These are phyloP conservation scores for Yamadazyma blattariae DNA, from an alignment of 1,139 yeast species.

Conservation along the genomic window DNA sequence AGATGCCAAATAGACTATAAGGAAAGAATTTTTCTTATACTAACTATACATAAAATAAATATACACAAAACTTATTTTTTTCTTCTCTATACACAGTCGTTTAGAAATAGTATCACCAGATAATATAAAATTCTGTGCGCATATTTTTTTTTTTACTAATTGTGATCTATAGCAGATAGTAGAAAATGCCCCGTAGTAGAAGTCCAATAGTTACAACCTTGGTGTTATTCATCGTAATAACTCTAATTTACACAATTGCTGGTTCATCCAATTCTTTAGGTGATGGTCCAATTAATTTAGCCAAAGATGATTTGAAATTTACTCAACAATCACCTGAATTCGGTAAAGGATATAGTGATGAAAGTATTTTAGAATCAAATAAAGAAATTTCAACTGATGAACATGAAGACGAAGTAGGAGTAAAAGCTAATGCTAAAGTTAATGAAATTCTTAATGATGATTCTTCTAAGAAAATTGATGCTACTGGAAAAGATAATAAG, in stretches of 20 bases:
- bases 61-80: too few relatives aligned
- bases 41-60: too few relatives aligned
- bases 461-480: too few relatives aligned
- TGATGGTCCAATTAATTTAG: slow-evolving; percentile 22
- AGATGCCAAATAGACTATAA: slow-evolving; percentile 34
- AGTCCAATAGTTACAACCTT: slow-evolving; percentile 14
- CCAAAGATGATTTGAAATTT: slow-evolving; percentile 2
- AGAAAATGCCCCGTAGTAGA: too few relatives aligned
- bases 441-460: not conserved
- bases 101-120: too few relatives aligned
- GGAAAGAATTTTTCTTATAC: too few relatives aligned
- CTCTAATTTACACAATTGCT: slow-evolving; percentile 13
- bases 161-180: too few relatives aligned
- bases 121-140: too few relatives aligned
- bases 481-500: too few relatives aligned
- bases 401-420: slow-evolving; percentile 4
- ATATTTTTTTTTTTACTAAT: too few relatives aligned
- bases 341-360: slow-evolving; percentile 8
- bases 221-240: slow-evolving; percentile 10
- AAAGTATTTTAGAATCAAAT: slow-evolving; percentile 9
- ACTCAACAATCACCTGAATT: slow-evolving; percentile 1
- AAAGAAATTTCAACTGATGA: slow-evolving; percentile 7
- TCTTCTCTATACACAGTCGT: too few relatives aligned
- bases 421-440: not conserved
- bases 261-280: slow-evolving; percentile 7